These are phyloP conservation scores for Hortiboletus flavorubellus DNA, from an alignment of 768 basidiomycete genomes.

Conservation along the genomic window DNA sequence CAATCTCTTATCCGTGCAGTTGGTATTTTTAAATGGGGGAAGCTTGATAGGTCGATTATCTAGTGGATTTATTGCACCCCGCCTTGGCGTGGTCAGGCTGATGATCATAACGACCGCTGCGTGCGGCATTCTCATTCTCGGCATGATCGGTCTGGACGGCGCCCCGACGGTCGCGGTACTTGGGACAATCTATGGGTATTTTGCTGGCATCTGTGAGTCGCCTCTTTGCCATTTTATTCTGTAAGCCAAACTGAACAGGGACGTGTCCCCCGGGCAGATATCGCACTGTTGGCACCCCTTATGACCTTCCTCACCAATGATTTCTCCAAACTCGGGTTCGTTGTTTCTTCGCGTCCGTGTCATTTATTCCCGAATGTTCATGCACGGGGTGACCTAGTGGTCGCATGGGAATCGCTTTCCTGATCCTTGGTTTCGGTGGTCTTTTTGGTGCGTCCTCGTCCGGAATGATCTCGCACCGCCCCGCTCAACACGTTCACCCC, in stretches of 20 bases:
- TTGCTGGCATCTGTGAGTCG: slow-evolving; percentile 40
- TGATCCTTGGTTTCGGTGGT: slow-evolving; percentile 12
- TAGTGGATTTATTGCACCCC: slow-evolving; percentile 41
- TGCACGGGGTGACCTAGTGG: slow-evolving; percentile 7
- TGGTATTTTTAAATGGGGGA: slow-evolving; percentile 51
- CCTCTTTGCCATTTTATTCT: background rate
- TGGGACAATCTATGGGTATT: slow-evolving; percentile 45
- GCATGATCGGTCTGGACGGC: slow-evolving; percentile 39
- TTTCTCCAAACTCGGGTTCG: slow-evolving; percentile 51
- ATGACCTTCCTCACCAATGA: slow-evolving; percentile 42
- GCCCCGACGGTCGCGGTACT: slow-evolving; percentile 37
- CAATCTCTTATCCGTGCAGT: slow-evolving; percentile 23
- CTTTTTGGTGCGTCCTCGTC: slow-evolving; percentile 18
- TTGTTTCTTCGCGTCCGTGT: background rate
- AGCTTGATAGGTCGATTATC: slow-evolving; percentile 50
- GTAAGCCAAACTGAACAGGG: background rate
- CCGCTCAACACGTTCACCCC: background rate
- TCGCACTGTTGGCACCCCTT: slow-evolving; percentile 40
- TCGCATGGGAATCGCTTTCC: slow-evolving; percentile 24
- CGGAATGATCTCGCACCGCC: background rate
- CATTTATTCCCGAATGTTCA: background rate
- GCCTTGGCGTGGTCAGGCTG: slow-evolving; percentile 43
- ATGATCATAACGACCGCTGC: slow-evolving; percentile 33
- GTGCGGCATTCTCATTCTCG: slow-evolving; percentile 39
- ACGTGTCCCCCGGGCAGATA: slow-evolving; percentile 21